Base-by-base conservation (phyloP, 192 early-diverging fungal species). In the Thamnidium elegans region DNA sequence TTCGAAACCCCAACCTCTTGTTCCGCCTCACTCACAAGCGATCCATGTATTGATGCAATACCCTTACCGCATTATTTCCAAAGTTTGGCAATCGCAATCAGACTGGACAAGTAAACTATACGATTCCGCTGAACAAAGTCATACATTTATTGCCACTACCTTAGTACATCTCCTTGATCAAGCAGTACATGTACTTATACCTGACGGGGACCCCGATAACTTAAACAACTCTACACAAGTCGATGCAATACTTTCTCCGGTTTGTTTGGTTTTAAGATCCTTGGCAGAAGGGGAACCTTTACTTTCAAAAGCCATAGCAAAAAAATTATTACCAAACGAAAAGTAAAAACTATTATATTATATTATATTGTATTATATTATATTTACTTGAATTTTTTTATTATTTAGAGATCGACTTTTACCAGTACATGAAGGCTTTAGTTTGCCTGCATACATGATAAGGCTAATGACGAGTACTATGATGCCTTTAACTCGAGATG, bases 31-130 rank as follows among this genome's bases (percentile, higher is more conserved):
- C 39, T 85, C 86, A 6, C 90, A 92, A 73, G 87, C 86, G 0
- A 84, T 94, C n/a, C 88, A 94, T 66, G 82, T 83, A 0, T 69
- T 94, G 4, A 70, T 94, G 63, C 81, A 86, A 43, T 80, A 74
- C 31, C 79, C 80, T n/a, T 67, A 78, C 26, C 47, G 68, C 31
- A 46, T 56, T 69, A 71, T 32, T 52, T 61, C 52, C 65, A 66
- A 15, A 54, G 69, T 46, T 58, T 78, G 46, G 76, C 64, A 44
- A 61, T 62, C n/a, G 55, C 73, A 45, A 48, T 63, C 68, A 21
- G 30, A 65, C 15, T 46, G 36, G 52, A 32, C 50, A 21, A 44
- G 17, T 8, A 21, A 50, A 31, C 50, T 71, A 20, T 67, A 71
- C 14, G 50, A 30, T 7, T 50, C 73, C 6, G 43, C 63, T 43